A percentile compares a stretch with the other conserved stretches of the same genome.
Conservation (phyloP, 2,329 filamentous ascomycete species). For the Lecanicillium sp. region DNA sequence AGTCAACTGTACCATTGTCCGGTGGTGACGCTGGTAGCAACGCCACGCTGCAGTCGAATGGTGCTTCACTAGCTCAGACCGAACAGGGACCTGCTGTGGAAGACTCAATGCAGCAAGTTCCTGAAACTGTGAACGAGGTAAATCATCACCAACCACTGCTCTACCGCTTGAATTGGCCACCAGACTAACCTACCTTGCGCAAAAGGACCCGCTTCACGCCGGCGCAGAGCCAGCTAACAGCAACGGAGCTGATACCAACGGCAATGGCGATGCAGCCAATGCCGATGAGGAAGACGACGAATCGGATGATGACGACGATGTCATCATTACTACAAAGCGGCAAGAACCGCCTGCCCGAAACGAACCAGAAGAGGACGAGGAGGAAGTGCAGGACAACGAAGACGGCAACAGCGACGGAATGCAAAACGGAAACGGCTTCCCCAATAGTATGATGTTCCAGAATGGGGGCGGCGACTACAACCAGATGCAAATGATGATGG, state of each 20-base stretch:
- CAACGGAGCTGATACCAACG: constrained; percentile 7
- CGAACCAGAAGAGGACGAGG: constrained; percentile 7
- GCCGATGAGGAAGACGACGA: constrained; percentile 12
- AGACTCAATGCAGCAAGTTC: too few species aligned
- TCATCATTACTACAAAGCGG: constrained; percentile 11
- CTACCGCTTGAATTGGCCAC: too few species aligned
- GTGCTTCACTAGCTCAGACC: too few species aligned
- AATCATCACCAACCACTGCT: too few species aligned
- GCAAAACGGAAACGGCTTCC: constrained; percentile 30
- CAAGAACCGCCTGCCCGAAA: constrained; percentile 13
- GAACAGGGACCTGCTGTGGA: too few species aligned
- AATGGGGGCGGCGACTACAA: constrained; percentile 58
- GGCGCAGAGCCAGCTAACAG: too few species aligned
- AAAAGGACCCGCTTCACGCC: too few species aligned
- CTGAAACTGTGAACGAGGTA: too few species aligned
- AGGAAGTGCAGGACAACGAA: constrained; percentile 17
- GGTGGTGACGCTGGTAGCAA: constrained; percentile 10
- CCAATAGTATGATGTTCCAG: constrained; percentile 50
- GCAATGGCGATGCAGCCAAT: constrained; percentile 10
- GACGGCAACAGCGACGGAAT: constrained; percentile 22
- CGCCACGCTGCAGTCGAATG: too few species aligned
- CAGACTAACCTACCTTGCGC: too few species aligned
- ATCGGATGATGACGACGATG: constrained; percentile 9
- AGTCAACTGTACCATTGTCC: constrained; percentile 17
- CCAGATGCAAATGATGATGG: constrained; percentile 76